Base-by-base conservation (phyloP, 306 rosid genomes). In the Vicia villosa region DNA sequence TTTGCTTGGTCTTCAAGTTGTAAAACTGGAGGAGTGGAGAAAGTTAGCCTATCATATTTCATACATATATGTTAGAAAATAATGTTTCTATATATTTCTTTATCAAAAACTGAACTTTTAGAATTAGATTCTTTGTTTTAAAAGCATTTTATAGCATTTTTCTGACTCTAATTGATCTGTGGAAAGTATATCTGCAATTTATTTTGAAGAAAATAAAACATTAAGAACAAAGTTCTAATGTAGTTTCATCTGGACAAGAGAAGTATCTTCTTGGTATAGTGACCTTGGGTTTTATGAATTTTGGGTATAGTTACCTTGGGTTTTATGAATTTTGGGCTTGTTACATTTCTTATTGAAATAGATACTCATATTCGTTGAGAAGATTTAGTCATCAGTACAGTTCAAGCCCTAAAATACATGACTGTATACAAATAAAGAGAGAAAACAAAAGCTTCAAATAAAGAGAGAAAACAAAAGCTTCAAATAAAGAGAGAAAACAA, bases 1-100 rank as follows among this genome's bases (percentile, higher is more conserved):
- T 80, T 70, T 58, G 22, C 60, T 50, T 50, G 42, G 42, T 74
- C 19, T 17, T 63, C 19, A 63, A 74, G 70, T 49, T 38, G 66
- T 19, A 28, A 46, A 69, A 28, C 43, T 46, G 63, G 51, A 10
- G 42, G 28, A 69, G 26, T 57, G 37, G 38, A 69, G 45, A 13
- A 14, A 47, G 37, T 63, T 38, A 69, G 45, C 63, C 42, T 30
- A 38, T 19, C 34, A 68, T 6, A 61, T 13, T 26, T 69, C 41
- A 20, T 54, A 30, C 17, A 21, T 67, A 49, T 49, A 49, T 17
- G 13, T 49, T 49, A 49, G 56, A 13, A 49, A 17, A 3, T 49
- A 3, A 17, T 17, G 56, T 49, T 49, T 49, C 26, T 49, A 17
- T 17, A 17, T 17, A 17, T 46, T 49, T 49, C 56, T 16, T 17